These are phyloP conservation scores for Volvariella surrecta DNA, from an alignment of 1,284 basidiomycete species.

Conservation along the genomic window DNA sequence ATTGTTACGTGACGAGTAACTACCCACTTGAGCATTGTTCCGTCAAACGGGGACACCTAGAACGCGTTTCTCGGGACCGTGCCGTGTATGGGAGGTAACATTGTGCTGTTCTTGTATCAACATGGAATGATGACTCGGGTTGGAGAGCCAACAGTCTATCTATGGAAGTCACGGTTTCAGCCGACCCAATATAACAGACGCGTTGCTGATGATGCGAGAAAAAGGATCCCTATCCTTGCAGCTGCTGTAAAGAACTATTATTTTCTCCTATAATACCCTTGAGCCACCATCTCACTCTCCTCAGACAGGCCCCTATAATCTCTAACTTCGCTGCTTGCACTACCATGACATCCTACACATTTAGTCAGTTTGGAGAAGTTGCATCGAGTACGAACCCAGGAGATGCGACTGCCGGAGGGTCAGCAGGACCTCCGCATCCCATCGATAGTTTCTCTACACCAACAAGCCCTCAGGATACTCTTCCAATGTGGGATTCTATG, in stretches of 20 bases:
- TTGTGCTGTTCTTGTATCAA: too few relatives aligned
- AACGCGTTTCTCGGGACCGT: too few relatives aligned
- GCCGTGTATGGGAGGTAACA: too few relatives aligned
- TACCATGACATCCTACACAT: neutral
- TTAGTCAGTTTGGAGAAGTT: constrained; percentile 1
- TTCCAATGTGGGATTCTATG: constrained; percentile 8
- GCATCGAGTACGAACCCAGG: neutral
- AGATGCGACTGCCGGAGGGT: neutral
- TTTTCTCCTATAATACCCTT: too few relatives aligned
- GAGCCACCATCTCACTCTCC: too few relatives aligned
- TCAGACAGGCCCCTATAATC: constrained; percentile 2
- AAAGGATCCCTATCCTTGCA: too few relatives aligned
- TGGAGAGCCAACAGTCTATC: neutral
- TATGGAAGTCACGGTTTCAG: neutral
- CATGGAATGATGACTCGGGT: too few relatives aligned
- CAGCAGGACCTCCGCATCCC: constrained; percentile 4
- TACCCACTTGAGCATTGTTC: too few relatives aligned
- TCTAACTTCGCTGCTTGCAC: constrained; percentile 7
- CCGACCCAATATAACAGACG: neutral
- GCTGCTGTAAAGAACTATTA: too few relatives aligned
- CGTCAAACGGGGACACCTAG: too few relatives aligned
- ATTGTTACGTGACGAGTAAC: too few relatives aligned
- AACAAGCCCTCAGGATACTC: constrained; percentile 6
- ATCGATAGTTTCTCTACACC: constrained; percentile 6
- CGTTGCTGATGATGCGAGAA: neutral